Percentiles rank a stretch among this genome's conserved stretches.
phyloP scores from a whole-genome alignment of 2,329 filamentous ascomycete species.

The Helminthosporium solani region DNA sequence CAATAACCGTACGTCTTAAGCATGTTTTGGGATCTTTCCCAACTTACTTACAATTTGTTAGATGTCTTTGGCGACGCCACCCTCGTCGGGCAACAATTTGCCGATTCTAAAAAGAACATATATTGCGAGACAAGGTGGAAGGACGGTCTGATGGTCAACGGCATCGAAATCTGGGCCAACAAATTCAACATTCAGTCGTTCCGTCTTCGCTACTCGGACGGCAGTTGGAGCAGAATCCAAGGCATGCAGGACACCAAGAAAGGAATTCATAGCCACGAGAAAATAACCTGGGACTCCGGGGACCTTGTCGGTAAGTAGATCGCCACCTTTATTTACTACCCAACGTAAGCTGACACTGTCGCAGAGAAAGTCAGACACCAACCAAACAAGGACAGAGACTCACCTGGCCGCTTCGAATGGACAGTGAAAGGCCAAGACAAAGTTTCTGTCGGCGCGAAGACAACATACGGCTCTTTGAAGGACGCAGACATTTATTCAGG shows the following conservation, averaged over 20 bases:
- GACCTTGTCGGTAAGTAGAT: background rate
- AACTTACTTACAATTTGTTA: background rate
- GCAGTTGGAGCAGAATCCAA: background rate
- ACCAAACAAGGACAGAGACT: background rate
- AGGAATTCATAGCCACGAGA: background rate
- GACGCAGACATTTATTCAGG: background rate
- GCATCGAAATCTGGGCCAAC: background rate
- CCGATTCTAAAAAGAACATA: background rate
- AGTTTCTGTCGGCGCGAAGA: background rate
- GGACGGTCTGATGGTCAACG: background rate
- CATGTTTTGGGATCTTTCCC: background rate
- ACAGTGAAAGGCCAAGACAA: background rate
- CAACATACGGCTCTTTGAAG: background rate
- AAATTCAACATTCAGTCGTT: background rate
- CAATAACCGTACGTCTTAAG: background rate
- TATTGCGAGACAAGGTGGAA: background rate
- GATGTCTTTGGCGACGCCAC: background rate
- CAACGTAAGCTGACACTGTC: background rate
- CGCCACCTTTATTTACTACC: background rate
- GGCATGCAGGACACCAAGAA: background rate
- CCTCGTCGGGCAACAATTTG: background rate
- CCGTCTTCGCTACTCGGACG: background rate
- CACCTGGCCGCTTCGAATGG: background rate
- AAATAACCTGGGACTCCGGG: background rate
- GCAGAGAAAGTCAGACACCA: background rate